phyloP scores from a whole-genome alignment of 805 yeast species.

The Saccharomycopsis lassenensis region DNA sequence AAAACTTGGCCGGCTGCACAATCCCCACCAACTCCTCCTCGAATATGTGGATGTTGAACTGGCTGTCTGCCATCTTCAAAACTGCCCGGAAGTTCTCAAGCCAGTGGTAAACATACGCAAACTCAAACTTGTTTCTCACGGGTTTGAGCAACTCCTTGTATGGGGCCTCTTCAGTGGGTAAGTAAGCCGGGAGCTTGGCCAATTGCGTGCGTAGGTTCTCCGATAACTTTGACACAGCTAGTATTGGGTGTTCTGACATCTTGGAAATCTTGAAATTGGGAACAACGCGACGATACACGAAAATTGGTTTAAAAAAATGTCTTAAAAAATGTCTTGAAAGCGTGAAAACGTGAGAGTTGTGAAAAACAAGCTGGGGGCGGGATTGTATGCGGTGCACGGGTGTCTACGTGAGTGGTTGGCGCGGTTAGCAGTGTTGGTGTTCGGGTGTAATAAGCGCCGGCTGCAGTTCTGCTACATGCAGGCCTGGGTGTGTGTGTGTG shows the following conservation, averaged over 20 bases:
- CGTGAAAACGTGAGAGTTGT: no score
- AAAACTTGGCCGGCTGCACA: constrained; percentile 29
- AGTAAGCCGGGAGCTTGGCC: constrained; percentile 29
- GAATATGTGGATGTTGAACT: constrained; percentile 45
- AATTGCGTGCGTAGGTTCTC: no score
- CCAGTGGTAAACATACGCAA: constrained; percentile 42
- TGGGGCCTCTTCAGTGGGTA: constrained; percentile 30
- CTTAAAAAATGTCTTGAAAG: no score
- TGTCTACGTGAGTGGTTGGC: background rate
- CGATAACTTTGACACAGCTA: no score
- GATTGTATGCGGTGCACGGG: background rate
- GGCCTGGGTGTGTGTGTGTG: no score
- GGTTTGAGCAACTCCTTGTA: constrained; percentile 24
- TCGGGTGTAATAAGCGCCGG: no score
- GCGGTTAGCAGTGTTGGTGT: background rate
- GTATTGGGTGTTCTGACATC: no score
- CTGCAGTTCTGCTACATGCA: no score
- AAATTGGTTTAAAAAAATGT: no score
- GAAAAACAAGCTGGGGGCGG: background rate
- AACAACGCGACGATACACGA: no score
- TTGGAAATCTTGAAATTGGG: no score
- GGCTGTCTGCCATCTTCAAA: constrained; percentile 38
- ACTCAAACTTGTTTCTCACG: constrained; percentile 29
- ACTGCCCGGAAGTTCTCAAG: constrained; percentile 40
- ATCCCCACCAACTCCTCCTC: constrained; percentile 50